Conservation (phyloP, 495 filamentous ascomycete species). For the Xylaria flabelliformis region DNA sequence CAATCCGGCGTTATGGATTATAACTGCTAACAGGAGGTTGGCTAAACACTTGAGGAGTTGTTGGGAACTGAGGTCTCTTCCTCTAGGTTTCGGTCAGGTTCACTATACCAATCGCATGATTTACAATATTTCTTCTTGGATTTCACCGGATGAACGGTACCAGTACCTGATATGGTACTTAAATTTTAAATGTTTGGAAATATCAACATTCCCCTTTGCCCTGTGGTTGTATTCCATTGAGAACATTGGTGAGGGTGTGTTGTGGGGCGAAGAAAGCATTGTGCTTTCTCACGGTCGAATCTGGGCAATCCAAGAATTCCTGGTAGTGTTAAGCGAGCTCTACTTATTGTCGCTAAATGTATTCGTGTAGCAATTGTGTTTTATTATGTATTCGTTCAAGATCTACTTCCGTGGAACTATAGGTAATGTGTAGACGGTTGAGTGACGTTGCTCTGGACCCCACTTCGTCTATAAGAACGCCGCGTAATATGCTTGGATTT, state of each 20-base stretch:
- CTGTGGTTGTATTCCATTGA: neutral
- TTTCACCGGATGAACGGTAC: neutral
- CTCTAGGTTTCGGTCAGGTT: conserved; percentile 4
- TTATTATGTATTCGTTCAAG: neutral
- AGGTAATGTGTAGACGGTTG: neutral
- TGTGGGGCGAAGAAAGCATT: neutral
- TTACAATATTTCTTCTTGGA: neutral
- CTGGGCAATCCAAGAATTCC: neutral
- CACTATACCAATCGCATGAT: conserved; percentile 25
- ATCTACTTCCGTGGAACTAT: conserved; percentile 9
- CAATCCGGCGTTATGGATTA: conserved; percentile 25
- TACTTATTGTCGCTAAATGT: neutral
- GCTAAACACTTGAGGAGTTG: conserved; percentile 12
- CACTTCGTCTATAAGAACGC: conserved; percentile 11
- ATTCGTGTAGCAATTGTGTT: neutral
- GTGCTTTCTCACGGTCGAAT: neutral
- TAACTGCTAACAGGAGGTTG: neutral
- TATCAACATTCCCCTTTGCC: neutral
- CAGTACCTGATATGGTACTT: neutral
- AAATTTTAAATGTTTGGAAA: neutral
- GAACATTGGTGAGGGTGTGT: neutral
- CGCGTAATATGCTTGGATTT: neutral
- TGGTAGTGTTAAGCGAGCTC: neutral
- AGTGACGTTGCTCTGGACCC: conserved; percentile 21
- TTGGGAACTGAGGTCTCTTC: conserved; percentile 1